Percentiles rank a stretch among this genome's conserved stretches.
Conservation (phyloP, 164 flowering plant genomes). For the Aristolochia fimbriata region DNA sequence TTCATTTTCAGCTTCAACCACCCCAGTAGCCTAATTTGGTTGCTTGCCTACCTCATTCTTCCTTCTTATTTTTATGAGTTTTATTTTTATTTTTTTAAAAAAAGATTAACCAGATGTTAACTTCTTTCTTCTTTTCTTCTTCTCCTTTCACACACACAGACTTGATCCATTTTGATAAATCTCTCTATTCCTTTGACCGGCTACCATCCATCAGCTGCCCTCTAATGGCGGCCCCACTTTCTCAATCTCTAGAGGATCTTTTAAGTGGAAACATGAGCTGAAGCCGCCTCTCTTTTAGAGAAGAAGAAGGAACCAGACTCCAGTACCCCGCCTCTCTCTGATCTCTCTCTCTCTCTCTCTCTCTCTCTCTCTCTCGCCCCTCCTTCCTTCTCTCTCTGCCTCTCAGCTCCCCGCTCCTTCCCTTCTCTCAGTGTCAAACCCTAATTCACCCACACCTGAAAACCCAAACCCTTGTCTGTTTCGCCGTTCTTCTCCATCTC, state of each 20-base stretch:
- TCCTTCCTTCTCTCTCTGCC: background rate
- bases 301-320: conserved; percentile 2
- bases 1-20: conserved; percentile 5
- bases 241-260: conserved; percentile 16
- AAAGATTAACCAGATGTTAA: background rate
- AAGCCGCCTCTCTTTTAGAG: conserved; percentile 29
- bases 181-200: conserved; percentile 13
- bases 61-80: background rate
- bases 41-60: conserved; percentile 8
- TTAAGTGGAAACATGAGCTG: conserved; percentile 19
- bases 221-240: conserved; percentile 20
- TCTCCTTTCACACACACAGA: conserved; percentile 3
- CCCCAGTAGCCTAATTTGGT: conserved; percentile 5
- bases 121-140: conserved; percentile 1
- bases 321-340: background rate
- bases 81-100: background rate
- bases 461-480: conserved; percentile 3
- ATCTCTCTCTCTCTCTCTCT: background rate
- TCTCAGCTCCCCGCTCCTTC: too few relatives aligned
- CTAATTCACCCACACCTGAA: conserved; percentile 8
- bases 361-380: conserved; percentile 2
- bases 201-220: conserved; percentile 4
- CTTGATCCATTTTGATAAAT: background rate
- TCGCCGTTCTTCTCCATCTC: conserved; percentile 1
- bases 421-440: conserved; percentile 10